Conservation (phyloP, 768 basidiomycete species). For the Mycena galericulata region DNA sequence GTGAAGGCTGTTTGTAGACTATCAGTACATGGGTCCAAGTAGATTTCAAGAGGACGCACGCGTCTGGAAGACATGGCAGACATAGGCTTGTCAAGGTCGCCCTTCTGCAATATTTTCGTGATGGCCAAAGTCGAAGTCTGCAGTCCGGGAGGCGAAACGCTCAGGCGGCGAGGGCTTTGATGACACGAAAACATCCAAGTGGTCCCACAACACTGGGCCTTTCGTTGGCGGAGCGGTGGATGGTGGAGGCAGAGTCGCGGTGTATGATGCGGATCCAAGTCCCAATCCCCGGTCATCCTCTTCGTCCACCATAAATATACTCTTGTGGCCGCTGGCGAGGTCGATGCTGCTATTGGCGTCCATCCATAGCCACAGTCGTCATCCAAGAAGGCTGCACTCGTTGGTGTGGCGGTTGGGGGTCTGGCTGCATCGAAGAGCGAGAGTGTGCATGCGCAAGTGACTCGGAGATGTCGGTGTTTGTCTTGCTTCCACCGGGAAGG, state of each 20-base stretch:
- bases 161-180: conserved; percentile 38
- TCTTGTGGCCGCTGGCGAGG: conserved; percentile 32
- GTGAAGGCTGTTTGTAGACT: conserved; percentile 8
- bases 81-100: conserved; percentile 72
- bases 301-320: conserved; percentile 27
- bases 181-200: conserved; percentile 37
- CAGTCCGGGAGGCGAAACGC: conserved; percentile 53
- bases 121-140: conserved; percentile 77
- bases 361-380: conserved; percentile 59
- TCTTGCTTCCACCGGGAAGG: too few relatives aligned
- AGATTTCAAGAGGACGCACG: conserved; percentile 4
- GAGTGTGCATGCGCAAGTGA: too few relatives aligned
- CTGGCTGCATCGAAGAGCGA: too few relatives aligned
- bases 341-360: conserved; percentile 42
- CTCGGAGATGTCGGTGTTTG: too few relatives aligned
- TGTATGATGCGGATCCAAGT: conserved; percentile 38
- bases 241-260: conserved; percentile 40
- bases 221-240: conserved; percentile 29
- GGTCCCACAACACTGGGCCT: conserved; percentile 36
- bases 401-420: conserved; percentile 27
- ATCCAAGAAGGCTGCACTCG: conserved; percentile 13
- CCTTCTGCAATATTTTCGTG: conserved; percentile 62
- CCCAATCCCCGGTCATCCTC: conserved; percentile 62
- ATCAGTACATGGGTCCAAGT: background rate
- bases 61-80: conserved; percentile 46